A percentile compares a stretch with the other conserved stretches of the same genome.
Conservation (phyloP, 2,329 filamentous ascomycete species). For the Alternaria brassicicola region DNA sequence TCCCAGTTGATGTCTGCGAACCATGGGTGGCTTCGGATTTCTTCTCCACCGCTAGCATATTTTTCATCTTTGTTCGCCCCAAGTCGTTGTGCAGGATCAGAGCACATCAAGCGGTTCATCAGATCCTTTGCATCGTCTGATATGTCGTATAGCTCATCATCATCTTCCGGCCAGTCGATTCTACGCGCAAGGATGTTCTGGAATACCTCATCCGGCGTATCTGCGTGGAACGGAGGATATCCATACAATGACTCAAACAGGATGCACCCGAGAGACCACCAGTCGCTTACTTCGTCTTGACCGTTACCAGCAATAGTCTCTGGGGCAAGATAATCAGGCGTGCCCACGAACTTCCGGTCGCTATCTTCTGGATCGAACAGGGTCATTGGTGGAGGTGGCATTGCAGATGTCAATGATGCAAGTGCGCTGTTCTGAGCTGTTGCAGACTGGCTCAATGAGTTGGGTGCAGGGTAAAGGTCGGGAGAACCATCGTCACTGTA, state of each 20-base stretch:
- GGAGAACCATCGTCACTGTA: slow-evolving; percentile 77
- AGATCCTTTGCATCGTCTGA: slow-evolving; percentile 91
- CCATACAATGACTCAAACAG: slow-evolving; percentile 96
- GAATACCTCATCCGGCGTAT: slow-evolving; percentile 90
- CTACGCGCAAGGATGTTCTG: slow-evolving; percentile 90
- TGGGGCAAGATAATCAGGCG: slow-evolving; percentile 93
- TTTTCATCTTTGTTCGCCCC: slow-evolving; percentile 87
- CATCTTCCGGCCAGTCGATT: slow-evolving; percentile 91
- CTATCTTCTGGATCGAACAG: slow-evolving; percentile 95
- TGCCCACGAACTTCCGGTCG: slow-evolving; percentile 91
- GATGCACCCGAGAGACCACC: slow-evolving; percentile 99
- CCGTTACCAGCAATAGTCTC: slow-evolving; percentile 95
- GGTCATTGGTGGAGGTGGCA: slow-evolving; percentile 89
- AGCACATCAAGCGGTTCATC: slow-evolving; percentile 88
- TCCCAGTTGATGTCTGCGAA: slow-evolving; percentile 89
- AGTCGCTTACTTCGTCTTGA: slow-evolving; percentile 98
- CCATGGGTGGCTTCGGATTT: slow-evolving; percentile 90
- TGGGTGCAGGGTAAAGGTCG: slow-evolving; percentile 72
- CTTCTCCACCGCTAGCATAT: slow-evolving; percentile 81
- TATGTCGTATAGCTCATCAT: slow-evolving; percentile 72
- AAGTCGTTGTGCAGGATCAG: slow-evolving; percentile 79
- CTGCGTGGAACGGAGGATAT: slow-evolving; percentile 89
- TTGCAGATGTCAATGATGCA: slow-evolving; percentile 68
- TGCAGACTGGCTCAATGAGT: slow-evolving; percentile 58
- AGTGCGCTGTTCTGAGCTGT: slow-evolving; percentile 63